Evolutionary conservation across 192 early-diverging fungal species (phyloP).

Genomic region (Rhizophagus clarus): DNA sequence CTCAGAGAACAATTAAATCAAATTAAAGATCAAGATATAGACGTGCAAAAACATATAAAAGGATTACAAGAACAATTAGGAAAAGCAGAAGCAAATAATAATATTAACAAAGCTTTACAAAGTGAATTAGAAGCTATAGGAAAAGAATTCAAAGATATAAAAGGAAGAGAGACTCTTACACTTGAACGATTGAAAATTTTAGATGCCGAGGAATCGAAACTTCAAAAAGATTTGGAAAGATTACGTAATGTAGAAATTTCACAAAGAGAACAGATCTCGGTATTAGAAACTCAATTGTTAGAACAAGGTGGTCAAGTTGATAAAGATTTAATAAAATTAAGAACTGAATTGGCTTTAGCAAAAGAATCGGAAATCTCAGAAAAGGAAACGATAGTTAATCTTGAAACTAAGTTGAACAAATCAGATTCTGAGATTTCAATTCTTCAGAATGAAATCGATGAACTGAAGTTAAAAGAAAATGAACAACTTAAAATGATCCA

Average conservation of each 20-base stretch:
- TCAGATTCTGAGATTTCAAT: not conserved
- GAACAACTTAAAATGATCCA: constrained; percentile 1
- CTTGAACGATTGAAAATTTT: constrained; percentile 2
- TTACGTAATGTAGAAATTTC: not conserved
- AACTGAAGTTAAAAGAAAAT: not conserved
- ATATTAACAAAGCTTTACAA: not conserved
- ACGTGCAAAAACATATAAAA: not conserved
- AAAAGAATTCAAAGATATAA: constrained; percentile 7
- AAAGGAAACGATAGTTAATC: not conserved
- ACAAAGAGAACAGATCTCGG: not conserved
- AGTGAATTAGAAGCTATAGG: not conserved
- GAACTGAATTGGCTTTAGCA: not conserved
- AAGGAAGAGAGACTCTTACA: not conserved
- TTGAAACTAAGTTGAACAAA: constrained; percentile 10
- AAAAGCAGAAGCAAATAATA: not conserved
- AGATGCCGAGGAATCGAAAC: not conserved
- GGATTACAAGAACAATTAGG: constrained; percentile 4
- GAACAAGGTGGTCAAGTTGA: not conserved
- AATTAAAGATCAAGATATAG: constrained; percentile 7
- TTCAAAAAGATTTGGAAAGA: constrained; percentile 2
- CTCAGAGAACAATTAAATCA: constrained; percentile 14
- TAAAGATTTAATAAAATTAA: not conserved
- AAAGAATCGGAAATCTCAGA: not conserved
- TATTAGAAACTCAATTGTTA: constrained; percentile 1
- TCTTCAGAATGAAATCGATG: not conserved